Percentiles rank a stretch among this genome's conserved stretches.
Evolutionary conservation across 371 early-diverging fungal species (phyloP).

Genomic region (Apophysomyces sp.): DNA sequence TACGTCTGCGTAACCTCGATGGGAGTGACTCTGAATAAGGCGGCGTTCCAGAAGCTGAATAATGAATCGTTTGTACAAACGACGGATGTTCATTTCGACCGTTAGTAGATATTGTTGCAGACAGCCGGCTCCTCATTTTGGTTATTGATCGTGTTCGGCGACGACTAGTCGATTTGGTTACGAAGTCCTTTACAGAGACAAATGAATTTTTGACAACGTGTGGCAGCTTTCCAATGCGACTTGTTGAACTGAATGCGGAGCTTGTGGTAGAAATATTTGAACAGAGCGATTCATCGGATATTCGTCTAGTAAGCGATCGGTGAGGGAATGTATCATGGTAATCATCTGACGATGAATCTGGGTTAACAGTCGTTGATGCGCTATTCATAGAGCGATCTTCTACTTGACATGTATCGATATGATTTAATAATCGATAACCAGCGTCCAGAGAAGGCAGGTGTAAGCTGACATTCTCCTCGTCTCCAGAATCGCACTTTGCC

Average conservation of each 20-base stretch:
- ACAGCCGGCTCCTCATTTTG: conserved; percentile 14
- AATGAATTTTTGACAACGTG: conserved; percentile 38
- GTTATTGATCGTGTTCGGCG: conserved; percentile 6
- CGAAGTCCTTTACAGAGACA: conserved; percentile 33
- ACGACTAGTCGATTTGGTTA: conserved; percentile 5
- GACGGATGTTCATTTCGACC: background rate
- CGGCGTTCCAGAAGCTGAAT: background rate
- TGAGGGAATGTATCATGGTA: background rate
- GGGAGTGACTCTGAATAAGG: conserved; percentile 12
- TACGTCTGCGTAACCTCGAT: conserved; percentile 18
- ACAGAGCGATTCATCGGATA: conserved; percentile 31
- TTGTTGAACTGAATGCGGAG: conserved; percentile 43
- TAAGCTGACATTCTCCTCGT: background rate
- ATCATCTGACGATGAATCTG: background rate
- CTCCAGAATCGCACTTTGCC: background rate
- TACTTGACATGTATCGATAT: background rate
- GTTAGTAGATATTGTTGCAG: background rate
- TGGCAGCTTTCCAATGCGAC: conserved; percentile 34
- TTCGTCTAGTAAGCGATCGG: background rate
- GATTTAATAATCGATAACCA: background rate
- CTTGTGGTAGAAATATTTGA: conserved; percentile 39
- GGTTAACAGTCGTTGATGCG: background rate
- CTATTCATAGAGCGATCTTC: background rate
- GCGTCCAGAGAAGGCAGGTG: background rate
- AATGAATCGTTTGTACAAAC: background rate